phyloP scores from a whole-genome alignment of 2,329 filamentous ascomycete species.

The Fusarium sarcochroum region DNA sequence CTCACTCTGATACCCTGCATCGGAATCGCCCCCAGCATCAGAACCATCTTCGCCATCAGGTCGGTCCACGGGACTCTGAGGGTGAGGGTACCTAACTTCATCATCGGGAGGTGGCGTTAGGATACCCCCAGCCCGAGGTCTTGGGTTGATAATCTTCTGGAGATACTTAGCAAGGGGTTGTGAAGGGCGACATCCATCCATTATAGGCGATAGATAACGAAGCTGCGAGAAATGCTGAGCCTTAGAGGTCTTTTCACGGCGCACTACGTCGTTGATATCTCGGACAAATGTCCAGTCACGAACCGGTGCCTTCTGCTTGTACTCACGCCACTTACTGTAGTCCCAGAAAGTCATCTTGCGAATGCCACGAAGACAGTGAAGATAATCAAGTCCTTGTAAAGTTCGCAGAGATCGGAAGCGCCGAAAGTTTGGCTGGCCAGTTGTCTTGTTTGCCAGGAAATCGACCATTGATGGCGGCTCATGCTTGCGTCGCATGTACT shows the following conservation, averaged over 20 bases:
- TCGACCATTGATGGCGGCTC: constrained; percentile 49
- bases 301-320: constrained; percentile 21
- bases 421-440: constrained; percentile 58
- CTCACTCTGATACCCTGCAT: constrained; percentile 1
- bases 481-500: constrained; percentile 54
- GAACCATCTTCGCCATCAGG: background rate
- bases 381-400: constrained; percentile 61
- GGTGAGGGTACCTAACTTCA: constrained; percentile 7
- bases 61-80: constrained; percentile 9
- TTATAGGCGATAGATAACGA: constrained; percentile 41
- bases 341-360: constrained; percentile 59
- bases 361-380: constrained; percentile 61
- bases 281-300: constrained; percentile 51
- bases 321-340: constrained; percentile 47
- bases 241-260: constrained; percentile 28
- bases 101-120: constrained; percentile 16
- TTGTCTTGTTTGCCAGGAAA: constrained; percentile 51
- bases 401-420: constrained; percentile 55
- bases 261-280: constrained; percentile 47
- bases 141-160: background rate
- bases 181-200: constrained; percentile 15
- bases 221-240: constrained; percentile 33
- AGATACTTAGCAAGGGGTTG: constrained; percentile 2
- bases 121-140: background rate
- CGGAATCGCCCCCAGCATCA: constrained; percentile 4